Conservation (phyloP, 2,329 filamentous ascomycete species). For the Neospermospora avenae region DNA sequence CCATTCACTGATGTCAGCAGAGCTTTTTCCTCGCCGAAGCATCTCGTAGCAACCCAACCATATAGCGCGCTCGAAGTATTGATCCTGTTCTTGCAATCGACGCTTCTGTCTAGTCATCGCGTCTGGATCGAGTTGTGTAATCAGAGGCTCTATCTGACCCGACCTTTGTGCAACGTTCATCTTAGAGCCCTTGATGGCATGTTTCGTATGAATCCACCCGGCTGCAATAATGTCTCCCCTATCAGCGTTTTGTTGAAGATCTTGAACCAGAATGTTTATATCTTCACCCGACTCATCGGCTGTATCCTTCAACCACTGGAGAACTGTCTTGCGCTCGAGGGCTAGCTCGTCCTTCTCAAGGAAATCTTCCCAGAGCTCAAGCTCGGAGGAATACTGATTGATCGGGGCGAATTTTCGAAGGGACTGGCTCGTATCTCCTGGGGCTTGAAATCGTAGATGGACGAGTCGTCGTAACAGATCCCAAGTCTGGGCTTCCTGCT, state of each 20-base stretch:
- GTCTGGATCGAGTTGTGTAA: constrained; percentile 91
- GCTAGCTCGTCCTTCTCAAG: constrained; percentile 69
- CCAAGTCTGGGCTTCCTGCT: constrained; percentile 89
- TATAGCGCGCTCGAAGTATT: constrained; percentile 83
- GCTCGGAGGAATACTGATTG: constrained; percentile 56
- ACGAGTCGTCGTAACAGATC: constrained; percentile 66
- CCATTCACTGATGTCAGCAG: constrained; percentile 77
- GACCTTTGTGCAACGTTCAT: constrained; percentile 42
- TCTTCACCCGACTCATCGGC: constrained; percentile 65
- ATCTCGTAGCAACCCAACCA: constrained; percentile 96
- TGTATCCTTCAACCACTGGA: constrained; percentile 83
- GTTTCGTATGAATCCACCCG: constrained; percentile 89
- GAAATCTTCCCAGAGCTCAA: constrained; percentile 70
- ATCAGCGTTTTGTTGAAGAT: constrained; percentile 73
- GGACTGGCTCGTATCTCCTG: constrained; percentile 29
- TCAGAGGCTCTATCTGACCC: constrained; percentile 62
- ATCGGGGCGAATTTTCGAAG: constrained; percentile 28
- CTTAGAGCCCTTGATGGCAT: constrained; percentile 81
- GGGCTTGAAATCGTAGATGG: constrained; percentile 58
- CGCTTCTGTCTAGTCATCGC: constrained; percentile 76
- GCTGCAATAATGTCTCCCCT: constrained; percentile 78
- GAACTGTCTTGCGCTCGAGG: constrained; percentile 72
- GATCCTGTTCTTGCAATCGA: constrained; percentile 75
- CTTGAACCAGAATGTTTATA: constrained; percentile 71
- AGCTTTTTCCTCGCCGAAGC: constrained; percentile 75